Base-by-base conservation (phyloP, 805 yeast species). In the Metschnikowia gelsemii region DNA sequence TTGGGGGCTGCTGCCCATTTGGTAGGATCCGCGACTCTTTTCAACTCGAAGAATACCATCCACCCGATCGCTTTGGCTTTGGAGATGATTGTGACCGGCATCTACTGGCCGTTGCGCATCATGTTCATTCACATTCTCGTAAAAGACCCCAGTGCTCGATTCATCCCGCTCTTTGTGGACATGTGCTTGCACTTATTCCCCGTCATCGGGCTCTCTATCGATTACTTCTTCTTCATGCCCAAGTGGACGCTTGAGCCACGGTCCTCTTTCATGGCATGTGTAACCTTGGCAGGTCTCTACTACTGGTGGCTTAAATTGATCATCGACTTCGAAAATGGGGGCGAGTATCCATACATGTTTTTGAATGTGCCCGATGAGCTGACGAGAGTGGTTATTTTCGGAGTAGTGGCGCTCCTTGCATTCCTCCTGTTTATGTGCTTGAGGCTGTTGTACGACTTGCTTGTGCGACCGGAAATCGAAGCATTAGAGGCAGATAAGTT, bases 41-140 rank as follows among this genome's bases (percentile, higher is more conserved):
- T 60, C 46, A 28, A 41, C 8, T 20, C 66, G 24, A 75, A 75
- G 46, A 69, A 70, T 39, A 56, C 63, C 38, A 37, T 74, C 23
- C 75, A 80, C 45, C 80, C 86, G 1, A 55, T 78, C 29, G 79
- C 81, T 0, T 60, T 82, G 33, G 76, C 79, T 0, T 52, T 80
- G 13, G 90, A 84, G 56, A 64, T 73, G 8, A 68, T 84, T 16
- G 88, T 85, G 13, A 70, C 86, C 0, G 24, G 64, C 1, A 76
- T 84, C 12, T 85, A 85, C 58, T 85, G 93, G 91, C 79, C 82
- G 0, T 68, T 84, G 49, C 66, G 80, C 47, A 42, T 83, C 13
- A 76, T 79, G 52, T 72, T 73, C 37, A 55, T 73, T 25, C 63
- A 66, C 16, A 55, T 80, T 40, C 80, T 84, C 27, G 61, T 75